Conservation (phyloP, 345 rosid genomes). For the Sonneratia alba region DNA sequence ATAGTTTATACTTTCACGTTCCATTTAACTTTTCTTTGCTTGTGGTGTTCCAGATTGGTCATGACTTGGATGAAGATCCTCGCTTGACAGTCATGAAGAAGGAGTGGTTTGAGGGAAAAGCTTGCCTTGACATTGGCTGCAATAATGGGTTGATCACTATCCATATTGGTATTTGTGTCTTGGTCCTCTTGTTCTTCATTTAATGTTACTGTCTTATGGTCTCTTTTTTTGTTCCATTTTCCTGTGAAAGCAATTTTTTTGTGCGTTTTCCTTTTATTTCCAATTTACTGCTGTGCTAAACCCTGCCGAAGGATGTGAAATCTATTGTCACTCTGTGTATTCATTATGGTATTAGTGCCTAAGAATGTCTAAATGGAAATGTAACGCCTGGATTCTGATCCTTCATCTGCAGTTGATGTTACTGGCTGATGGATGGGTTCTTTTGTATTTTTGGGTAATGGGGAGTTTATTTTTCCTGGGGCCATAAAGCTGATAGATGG, state of each 20-base stretch:
- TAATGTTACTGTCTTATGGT: neutral
- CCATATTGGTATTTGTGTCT: slow-evolving; percentile 43
- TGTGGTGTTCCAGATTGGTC: slow-evolving; percentile 40
- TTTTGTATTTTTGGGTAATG: neutral
- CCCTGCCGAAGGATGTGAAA: neutral
- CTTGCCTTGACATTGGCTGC: slow-evolving; percentile 91
- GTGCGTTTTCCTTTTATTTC: neutral
- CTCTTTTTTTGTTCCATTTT: neutral
- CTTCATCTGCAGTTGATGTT: neutral
- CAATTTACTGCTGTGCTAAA: neutral
- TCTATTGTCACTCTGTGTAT: neutral
- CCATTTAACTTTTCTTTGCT: neutral
- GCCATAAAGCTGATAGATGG: no score
- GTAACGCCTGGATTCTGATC: neutral
- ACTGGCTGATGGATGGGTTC: neutral
- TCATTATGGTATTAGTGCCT: neutral
- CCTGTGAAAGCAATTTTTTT: neutral
- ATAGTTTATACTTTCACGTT: neutral
- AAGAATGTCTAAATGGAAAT: no score
- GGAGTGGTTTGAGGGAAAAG: slow-evolving; percentile 75
- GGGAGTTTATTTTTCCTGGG: no score
- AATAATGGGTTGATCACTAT: slow-evolving; percentile 73
- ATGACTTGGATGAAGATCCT: slow-evolving; percentile 68
- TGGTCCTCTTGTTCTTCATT: neutral
- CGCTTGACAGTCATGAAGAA: slow-evolving; percentile 61